Conservation (phyloP, 495 filamentous ascomycete species). For the Podospora anserina region DNA sequence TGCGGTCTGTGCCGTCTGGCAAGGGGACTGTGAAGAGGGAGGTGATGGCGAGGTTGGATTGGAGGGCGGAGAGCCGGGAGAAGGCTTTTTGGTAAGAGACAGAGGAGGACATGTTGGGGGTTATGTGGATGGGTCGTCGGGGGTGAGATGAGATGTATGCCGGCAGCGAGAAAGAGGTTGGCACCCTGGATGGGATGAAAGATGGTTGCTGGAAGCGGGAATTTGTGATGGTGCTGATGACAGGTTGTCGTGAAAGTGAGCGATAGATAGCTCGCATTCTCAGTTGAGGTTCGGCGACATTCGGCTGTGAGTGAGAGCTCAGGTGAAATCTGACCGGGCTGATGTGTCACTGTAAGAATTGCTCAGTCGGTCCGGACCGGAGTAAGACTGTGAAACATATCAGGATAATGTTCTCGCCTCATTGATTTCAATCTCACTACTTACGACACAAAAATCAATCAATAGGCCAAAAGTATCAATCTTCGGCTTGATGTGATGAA, state of each 20-base stretch:
- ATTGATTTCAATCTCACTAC: not conserved
- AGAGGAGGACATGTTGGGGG: constrained; percentile 16
- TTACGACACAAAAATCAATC: not conserved
- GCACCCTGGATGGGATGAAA: not conserved
- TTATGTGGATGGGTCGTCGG: not conserved
- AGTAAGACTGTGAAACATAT: not conserved
- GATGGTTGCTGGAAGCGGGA: not conserved
- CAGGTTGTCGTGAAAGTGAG: not conserved
- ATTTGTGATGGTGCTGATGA: not conserved
- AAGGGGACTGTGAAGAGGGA: constrained; percentile 37
- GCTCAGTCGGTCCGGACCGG: not conserved
- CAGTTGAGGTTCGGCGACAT: not conserved
- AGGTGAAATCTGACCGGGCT: not conserved
- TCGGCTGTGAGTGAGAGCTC: not conserved
- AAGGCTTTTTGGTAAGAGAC: constrained; percentile 40
- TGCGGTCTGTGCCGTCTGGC: constrained; percentile 49
- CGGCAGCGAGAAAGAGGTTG: not conserved
- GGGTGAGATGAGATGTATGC: constrained; percentile 4
- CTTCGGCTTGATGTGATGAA: not conserved
- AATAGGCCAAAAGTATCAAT: not conserved
- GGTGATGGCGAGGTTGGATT: constrained; percentile 67
- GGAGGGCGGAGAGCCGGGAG: constrained; percentile 62
- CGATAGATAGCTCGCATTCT: not conserved
- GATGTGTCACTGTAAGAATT: not conserved
- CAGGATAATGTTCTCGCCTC: not conserved